Evolutionary conservation across 192 early-diverging fungal genomes (phyloP).

Genomic region (Coemansia sp.): DNA sequence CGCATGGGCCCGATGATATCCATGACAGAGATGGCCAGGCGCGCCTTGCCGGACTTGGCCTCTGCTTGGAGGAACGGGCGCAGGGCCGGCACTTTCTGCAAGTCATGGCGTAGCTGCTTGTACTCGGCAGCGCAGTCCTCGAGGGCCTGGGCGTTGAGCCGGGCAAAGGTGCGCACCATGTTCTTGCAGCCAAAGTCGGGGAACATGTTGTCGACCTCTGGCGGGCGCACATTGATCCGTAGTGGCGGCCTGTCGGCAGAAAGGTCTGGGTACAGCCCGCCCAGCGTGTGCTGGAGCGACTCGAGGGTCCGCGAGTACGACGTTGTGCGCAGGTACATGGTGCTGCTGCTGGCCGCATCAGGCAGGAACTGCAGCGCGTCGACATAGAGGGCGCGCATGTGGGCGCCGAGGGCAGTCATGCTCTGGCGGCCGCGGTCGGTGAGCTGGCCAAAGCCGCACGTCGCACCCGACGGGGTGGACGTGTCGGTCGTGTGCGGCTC

Average conservation of each 20-base stretch:
- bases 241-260: constrained; percentile 1
- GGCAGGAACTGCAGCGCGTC: constrained; percentile 47
- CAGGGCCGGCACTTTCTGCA: constrained; percentile 18
- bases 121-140: constrained; percentile 7
- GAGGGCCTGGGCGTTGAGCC: constrained; percentile 3
- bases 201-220: constrained; percentile 24
- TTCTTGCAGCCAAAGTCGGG: constrained; percentile 18
- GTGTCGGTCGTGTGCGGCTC: constrained; percentile 5
- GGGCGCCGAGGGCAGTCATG: constrained; percentile 45
- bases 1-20: constrained; percentile 22
- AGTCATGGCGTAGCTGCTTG: constrained; percentile 14
- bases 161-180: constrained; percentile 10
- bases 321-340: constrained; percentile 54
- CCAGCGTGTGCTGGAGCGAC: constrained; percentile 58
- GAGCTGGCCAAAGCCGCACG: constrained; percentile 52
- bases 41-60: neutral
- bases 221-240: constrained; percentile 30
- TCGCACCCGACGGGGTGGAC: constrained; percentile 13
- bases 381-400: constrained; percentile 53
- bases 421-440: constrained; percentile 55
- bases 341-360: neutral
- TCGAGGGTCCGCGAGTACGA: constrained; percentile 61
- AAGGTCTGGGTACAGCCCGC: constrained; percentile 53
- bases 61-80: constrained; percentile 4
- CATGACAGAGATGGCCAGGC: constrained; percentile 6